Percentiles rank a stretch among this genome's conserved stretches.
These are phyloP conservation scores for Cyberlindnera xylosilytica DNA, from an alignment of 805 yeast genomes.

Conservation along the genomic window DNA sequence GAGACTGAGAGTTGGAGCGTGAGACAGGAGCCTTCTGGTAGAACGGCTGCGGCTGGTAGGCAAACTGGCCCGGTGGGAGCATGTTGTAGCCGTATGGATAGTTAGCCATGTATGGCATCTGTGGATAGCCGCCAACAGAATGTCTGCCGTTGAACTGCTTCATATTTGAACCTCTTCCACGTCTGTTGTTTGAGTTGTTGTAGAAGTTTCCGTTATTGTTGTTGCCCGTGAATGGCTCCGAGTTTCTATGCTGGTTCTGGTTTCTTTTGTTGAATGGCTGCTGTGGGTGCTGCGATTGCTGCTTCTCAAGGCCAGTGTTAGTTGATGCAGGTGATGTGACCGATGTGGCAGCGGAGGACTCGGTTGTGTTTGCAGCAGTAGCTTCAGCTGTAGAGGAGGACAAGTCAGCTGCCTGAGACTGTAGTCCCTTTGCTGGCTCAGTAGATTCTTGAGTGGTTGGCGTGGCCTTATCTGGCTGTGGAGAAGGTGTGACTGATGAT, in stretches of 20 bases:
- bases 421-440: background rate
- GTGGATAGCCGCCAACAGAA: constrained; percentile 16
- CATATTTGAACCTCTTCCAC: constrained; percentile 11
- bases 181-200: constrained; percentile 5
- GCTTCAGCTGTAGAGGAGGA: background rate
- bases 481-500: background rate
- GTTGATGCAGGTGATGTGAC: background rate
- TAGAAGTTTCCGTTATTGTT: constrained; percentile 4
- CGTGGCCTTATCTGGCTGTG: background rate
- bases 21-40: constrained; percentile 5
- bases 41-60: constrained; percentile 10
- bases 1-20: constrained; percentile 23
- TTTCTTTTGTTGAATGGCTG: background rate
- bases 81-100: constrained; percentile 11
- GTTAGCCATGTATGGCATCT: constrained; percentile 14
- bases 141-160: constrained; percentile 18
- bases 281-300: background rate
- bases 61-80: constrained; percentile 13
- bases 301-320: background rate
- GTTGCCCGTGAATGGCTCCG: constrained; percentile 17
- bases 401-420: background rate
- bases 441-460: background rate
- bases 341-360: constrained; percentile 1
- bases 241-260: constrained; percentile 19
- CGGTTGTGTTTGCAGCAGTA: background rate